phyloP scores from a whole-genome alignment of 306 rosid genomes.

The Acacia melanoxylon region DNA sequence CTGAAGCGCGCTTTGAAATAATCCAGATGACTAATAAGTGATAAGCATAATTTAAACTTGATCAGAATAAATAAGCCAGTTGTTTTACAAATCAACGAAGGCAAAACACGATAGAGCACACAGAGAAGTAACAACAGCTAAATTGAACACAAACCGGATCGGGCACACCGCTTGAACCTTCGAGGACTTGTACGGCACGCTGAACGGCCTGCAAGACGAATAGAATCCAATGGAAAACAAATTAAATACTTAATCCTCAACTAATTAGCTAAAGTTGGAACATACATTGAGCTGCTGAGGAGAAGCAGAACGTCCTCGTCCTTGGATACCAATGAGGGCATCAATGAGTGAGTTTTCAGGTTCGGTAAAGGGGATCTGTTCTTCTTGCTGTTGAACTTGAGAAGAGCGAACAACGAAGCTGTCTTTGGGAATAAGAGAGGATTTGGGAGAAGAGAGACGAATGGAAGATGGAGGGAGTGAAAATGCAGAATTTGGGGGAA shows the following conservation, averaged over 20 bases:
- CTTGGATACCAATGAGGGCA: conserved; percentile 80
- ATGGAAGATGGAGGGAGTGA: conserved; percentile 15
- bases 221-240: not conserved
- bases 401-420: conserved; percentile 31
- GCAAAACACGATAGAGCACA: not conserved
- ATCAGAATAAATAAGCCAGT: not conserved
- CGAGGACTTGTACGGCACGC: conserved; percentile 67
- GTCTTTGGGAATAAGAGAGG: conserved; percentile 14
- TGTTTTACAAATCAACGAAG: not conserved
- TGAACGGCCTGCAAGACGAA: conserved; percentile 58
- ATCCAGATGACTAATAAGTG: not conserved
- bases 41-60: not conserved
- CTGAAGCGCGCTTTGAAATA: not conserved
- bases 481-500: not conserved
- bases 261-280: not conserved
- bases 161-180: conserved; percentile 64
- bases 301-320: conserved; percentile 93
- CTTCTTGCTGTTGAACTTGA: conserved; percentile 22
- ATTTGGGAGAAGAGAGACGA: conserved; percentile 28
- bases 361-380: conserved; percentile 51
- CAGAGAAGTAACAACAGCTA: not conserved
- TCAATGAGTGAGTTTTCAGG: conserved; percentile 72
- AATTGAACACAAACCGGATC: conserved; percentile 65
- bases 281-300: conserved; percentile 68
- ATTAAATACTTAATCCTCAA: not conserved